These are phyloP conservation scores for Volutella citrinella DNA, from an alignment of 2,329 filamentous ascomycete species.

Conservation along the genomic window DNA sequence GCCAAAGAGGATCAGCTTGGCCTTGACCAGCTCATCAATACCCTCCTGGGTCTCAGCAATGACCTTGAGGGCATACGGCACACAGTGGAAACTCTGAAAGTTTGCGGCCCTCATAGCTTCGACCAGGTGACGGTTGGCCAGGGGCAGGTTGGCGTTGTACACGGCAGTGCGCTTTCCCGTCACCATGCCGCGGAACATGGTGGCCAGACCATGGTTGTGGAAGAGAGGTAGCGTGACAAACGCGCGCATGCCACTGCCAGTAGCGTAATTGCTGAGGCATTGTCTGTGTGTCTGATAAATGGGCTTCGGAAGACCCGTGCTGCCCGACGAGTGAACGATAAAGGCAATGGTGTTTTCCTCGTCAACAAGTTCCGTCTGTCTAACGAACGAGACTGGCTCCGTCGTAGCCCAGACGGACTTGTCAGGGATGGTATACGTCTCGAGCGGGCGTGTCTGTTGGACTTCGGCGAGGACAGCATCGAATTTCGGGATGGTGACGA, in stretches of 20 bases:
- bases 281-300: slow-evolving; percentile 55
- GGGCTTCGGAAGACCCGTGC: slow-evolving; percentile 60
- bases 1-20: slow-evolving; percentile 54
- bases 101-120: slow-evolving; percentile 33
- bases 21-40: slow-evolving; percentile 40
- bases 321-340: slow-evolving; percentile 42
- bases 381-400: slow-evolving; percentile 10
- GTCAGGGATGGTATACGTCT: slow-evolving; percentile 4
- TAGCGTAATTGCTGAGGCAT: slow-evolving; percentile 46
- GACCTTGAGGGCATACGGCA: slow-evolving; percentile 64
- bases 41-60: slow-evolving; percentile 57
- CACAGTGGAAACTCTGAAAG: slow-evolving; percentile 55
- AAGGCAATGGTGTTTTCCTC: slow-evolving; percentile 24
- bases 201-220: slow-evolving; percentile 57
- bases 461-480: slow-evolving; percentile 1
- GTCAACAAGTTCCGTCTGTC: slow-evolving; percentile 5
- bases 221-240: slow-evolving; percentile 57
- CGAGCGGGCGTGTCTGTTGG: slow-evolving; percentile 5
- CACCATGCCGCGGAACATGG: slow-evolving; percentile 50
- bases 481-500: neutral
- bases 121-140: slow-evolving; percentile 47
- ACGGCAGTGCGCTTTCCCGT: slow-evolving; percentile 47
- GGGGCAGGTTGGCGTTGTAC: slow-evolving; percentile 52
- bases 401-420: slow-evolving; percentile 12
- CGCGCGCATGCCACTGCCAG: slow-evolving; percentile 36